These are phyloP conservation scores for Auxenochlorella pyrenoidosa DNA, from an alignment of 139 green algal genomes.

Conservation along the genomic window DNA sequence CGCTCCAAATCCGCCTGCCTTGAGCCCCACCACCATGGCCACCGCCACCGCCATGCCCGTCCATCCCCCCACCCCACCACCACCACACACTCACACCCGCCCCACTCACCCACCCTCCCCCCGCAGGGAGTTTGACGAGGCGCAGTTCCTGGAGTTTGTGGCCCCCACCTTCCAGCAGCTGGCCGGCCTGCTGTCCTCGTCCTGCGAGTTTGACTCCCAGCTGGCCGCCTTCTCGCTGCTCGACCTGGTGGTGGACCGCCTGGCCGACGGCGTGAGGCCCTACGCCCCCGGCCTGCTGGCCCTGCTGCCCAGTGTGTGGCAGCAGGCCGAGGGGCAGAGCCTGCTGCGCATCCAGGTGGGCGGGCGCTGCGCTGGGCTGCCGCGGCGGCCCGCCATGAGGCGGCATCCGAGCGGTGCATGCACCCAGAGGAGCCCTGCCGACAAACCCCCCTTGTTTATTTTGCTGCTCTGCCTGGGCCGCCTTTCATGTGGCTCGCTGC, in stretches of 20 bases:
- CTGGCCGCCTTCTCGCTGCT: constrained; percentile 81
- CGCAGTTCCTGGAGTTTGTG: constrained; percentile 67
- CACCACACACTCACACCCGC: too few relatives aligned
- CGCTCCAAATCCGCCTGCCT: too few relatives aligned
- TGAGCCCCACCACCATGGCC: too few relatives aligned
- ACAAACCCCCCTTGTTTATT: too few relatives aligned
- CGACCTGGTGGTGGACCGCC: constrained; percentile 79
- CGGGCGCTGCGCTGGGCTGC: not conserved
- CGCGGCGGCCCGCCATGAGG: too few relatives aligned
- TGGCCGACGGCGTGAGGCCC: constrained; percentile 64
- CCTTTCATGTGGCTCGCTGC: not conserved
- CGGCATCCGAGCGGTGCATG: too few relatives aligned
- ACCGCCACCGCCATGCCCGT: too few relatives aligned
- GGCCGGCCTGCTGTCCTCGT: constrained; percentile 47
- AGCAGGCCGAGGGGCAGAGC: constrained; percentile 69
- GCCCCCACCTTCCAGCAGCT: constrained; percentile 59
- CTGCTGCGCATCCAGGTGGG: constrained; percentile 84
- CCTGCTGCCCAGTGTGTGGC: constrained; percentile 80
- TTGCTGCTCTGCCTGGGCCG: not conserved
- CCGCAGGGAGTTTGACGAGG: constrained; percentile 72
- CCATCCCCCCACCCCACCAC: too few relatives aligned
- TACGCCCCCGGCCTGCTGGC: constrained; percentile 64
- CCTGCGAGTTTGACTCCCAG: constrained; percentile 78
- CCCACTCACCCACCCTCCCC: not conserved
- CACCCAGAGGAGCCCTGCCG: too few relatives aligned